Conservation (phyloP, 2,329 filamentous ascomycete genomes). For the Exserohilum rostratum region DNA sequence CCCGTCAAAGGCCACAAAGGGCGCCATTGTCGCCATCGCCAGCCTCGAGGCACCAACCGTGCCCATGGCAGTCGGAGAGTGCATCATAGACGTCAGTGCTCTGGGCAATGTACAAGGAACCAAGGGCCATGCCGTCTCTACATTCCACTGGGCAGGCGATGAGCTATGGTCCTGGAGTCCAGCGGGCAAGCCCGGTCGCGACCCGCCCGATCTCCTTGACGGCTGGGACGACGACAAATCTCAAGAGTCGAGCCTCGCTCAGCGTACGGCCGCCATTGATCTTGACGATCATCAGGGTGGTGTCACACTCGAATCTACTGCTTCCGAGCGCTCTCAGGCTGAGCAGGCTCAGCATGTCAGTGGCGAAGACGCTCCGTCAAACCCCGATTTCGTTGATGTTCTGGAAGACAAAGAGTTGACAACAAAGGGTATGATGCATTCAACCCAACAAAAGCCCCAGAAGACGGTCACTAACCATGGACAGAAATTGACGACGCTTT, state of each 20-base stretch:
- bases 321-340: constrained; percentile 38
- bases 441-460: neutral
- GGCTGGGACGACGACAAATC: constrained; percentile 55
- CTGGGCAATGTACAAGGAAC: constrained; percentile 63
- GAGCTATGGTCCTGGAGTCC: constrained; percentile 71
- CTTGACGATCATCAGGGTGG: constrained; percentile 57
- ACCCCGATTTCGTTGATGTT: constrained; percentile 42
- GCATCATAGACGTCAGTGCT: constrained; percentile 65
- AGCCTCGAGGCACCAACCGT: constrained; percentile 65
- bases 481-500: constrained; percentile 71
- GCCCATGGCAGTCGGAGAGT: constrained; percentile 68
- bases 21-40: constrained; percentile 67
- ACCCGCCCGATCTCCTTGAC: constrained; percentile 60
- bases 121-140: constrained; percentile 69
- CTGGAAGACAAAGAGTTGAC: constrained; percentile 60
- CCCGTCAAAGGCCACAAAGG: constrained; percentile 63
- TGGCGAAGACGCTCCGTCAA: constrained; percentile 42
- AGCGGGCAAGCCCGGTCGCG: constrained; percentile 58
- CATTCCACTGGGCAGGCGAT: constrained; percentile 71
- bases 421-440: constrained; percentile 57
- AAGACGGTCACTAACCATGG: constrained; percentile 11
- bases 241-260: constrained; percentile 41
- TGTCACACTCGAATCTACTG: constrained; percentile 46
- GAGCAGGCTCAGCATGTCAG: constrained; percentile 42
- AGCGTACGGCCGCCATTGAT: constrained; percentile 50